A percentile compares a stretch with the other conserved stretches of the same genome.
Conservation (phyloP, 495 filamentous ascomycete genomes). For the Neurospora sp. region DNA sequence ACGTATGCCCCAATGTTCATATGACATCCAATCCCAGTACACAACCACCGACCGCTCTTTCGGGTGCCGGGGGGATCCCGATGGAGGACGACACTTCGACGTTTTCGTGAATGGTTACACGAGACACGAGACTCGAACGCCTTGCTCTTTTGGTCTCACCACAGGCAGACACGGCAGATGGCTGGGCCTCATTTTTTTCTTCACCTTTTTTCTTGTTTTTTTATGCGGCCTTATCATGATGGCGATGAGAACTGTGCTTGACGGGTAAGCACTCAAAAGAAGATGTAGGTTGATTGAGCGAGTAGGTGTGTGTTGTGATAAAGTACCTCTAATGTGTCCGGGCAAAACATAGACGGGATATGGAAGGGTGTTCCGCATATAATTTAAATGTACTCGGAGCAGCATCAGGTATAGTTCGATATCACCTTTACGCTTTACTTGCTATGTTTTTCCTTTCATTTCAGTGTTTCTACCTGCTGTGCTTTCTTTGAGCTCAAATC, state of each 20-base stretch:
- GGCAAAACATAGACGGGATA: no score
- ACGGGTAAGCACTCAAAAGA: background rate
- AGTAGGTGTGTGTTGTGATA: no score
- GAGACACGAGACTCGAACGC: background rate
- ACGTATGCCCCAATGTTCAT: no score
- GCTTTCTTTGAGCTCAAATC: background rate
- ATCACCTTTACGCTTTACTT: no score
- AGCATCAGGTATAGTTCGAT: no score
- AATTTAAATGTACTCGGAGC: no score
- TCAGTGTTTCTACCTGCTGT: background rate
- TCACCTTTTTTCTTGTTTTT: background rate
- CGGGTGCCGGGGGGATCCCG: background rate
- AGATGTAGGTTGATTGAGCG: no score
- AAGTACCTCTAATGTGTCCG: no score
- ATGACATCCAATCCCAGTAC: background rate
- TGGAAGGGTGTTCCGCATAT: no score
- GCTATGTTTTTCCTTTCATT: background rate
- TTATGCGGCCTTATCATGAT: background rate
- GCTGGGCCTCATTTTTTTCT: background rate
- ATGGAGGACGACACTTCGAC: background rate
- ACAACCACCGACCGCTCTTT: background rate
- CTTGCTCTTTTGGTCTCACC: background rate
- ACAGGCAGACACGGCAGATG: background rate
- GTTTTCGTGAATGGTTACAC: background rate
- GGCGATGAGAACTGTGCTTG: background rate